Percentiles rank a stretch among this genome's conserved stretches.
Evolutionary conservation across 441 rosid genomes (phyloP).

Genomic region (Rhodomyrtus psidioides): DNA sequence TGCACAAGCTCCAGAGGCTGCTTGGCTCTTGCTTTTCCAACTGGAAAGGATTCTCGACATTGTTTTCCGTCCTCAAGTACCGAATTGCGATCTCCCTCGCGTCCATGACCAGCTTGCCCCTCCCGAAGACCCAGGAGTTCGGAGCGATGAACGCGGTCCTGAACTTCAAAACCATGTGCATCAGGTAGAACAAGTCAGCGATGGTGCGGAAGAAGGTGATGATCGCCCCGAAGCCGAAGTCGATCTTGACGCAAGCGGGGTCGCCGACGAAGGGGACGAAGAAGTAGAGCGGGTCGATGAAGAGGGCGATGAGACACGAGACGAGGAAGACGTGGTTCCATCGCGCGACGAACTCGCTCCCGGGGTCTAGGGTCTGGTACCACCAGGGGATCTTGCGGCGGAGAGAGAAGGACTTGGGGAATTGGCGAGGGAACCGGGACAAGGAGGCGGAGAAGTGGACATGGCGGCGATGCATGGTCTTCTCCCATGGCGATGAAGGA

Average conservation of each 20-base stretch:
- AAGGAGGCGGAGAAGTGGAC: slow-evolving; percentile 20
- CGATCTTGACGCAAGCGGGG: slow-evolving; percentile 46
- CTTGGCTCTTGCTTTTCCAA: too few relatives aligned
- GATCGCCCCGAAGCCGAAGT: too few relatives aligned
- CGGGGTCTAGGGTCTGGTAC: slow-evolving; percentile 64
- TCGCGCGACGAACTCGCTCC: slow-evolving; percentile 49
- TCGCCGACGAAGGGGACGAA: slow-evolving; percentile 47
- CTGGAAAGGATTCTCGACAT: too few relatives aligned
- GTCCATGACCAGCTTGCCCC: too few relatives aligned
- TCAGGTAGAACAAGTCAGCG: too few relatives aligned
- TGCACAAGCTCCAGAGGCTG: too few relatives aligned
- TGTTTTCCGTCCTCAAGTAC: too few relatives aligned
- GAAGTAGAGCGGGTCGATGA: slow-evolving; percentile 80
- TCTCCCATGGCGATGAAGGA: slow-evolving; percentile 15
- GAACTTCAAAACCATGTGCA: too few relatives aligned
- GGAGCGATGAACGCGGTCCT: too few relatives aligned
- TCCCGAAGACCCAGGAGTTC: too few relatives aligned
- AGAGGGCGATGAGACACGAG: slow-evolving; percentile 64
- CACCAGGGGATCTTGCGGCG: slow-evolving; percentile 42
- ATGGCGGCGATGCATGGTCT: background rate
- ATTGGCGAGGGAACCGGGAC: slow-evolving; percentile 20
- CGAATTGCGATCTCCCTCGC: too few relatives aligned
- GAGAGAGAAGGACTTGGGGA: slow-evolving; percentile 30
- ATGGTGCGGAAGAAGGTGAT: too few relatives aligned
- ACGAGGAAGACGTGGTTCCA: slow-evolving; percentile 83